Evolutionary conservation across 805 yeast genomes (phyloP).

Genomic region (Kurtzmaniella cleridarum): DNA sequence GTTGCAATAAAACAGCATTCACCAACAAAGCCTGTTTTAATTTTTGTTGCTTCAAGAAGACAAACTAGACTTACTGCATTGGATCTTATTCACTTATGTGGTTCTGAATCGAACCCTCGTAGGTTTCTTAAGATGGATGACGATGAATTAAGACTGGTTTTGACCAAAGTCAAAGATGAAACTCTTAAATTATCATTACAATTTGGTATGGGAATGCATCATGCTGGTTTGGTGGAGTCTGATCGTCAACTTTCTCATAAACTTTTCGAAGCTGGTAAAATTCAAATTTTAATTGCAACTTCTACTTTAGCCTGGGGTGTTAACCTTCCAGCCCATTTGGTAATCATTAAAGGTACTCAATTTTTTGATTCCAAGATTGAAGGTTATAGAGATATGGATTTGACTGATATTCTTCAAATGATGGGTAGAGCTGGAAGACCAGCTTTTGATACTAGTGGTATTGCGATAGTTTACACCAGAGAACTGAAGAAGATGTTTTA

Average conservation of each 20-base stretch:
- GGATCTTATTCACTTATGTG: constrained; percentile 74
- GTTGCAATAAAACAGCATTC: constrained; percentile 91
- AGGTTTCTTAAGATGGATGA: constrained; percentile 65
- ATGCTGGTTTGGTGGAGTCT: constrained; percentile 73
- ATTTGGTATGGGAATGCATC: constrained; percentile 78
- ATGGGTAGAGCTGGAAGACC: constrained; percentile 87
- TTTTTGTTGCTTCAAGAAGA: constrained; percentile 81
- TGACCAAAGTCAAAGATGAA: constrained; percentile 69
- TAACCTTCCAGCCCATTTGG: constrained; percentile 75
- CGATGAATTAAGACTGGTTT: constrained; percentile 46
- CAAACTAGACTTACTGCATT: constrained; percentile 78
- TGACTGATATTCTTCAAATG: constrained; percentile 78
- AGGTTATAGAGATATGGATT: constrained; percentile 74
- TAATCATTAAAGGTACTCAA: constrained; percentile 72
- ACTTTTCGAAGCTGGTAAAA: constrained; percentile 61
- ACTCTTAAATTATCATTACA: constrained; percentile 69
- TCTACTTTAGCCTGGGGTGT: constrained; percentile 90
- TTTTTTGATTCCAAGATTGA: constrained; percentile 59
- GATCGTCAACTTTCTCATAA: constrained; percentile 69
- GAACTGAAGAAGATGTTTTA: constrained; percentile 71
- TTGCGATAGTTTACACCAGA: constrained; percentile 69
- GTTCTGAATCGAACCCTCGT: constrained; percentile 71
- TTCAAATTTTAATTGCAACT: constrained; percentile 71
- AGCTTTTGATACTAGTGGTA: constrained; percentile 73
- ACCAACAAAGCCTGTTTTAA: constrained; percentile 74